Evolutionary conservation across 805 yeast genomes (phyloP).

Genomic region (Debaryomyces hansenii): DNA sequence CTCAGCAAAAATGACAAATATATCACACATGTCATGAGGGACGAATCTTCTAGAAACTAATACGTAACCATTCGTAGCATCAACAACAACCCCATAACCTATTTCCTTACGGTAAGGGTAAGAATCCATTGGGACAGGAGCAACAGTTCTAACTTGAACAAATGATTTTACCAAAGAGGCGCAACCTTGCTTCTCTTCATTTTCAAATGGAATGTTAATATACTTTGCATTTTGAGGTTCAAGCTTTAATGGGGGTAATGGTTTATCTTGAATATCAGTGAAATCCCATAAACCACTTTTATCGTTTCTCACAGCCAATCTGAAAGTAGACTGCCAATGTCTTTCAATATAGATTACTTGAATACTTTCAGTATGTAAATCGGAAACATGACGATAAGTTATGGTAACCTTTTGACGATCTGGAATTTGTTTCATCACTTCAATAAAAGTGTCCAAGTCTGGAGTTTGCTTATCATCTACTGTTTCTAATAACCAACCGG

Average conservation of each 20-base stretch:
- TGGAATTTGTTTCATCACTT: slow-evolving; percentile 75
- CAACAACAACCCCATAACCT: slow-evolving; percentile 79
- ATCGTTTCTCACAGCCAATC: slow-evolving; percentile 64
- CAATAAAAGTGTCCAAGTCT: slow-evolving; percentile 72
- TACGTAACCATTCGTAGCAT: slow-evolving; percentile 76
- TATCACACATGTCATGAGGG: slow-evolving; percentile 81
- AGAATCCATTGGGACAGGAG: slow-evolving; percentile 77
- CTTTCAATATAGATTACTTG: slow-evolving; percentile 74
- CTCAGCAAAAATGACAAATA: slow-evolving; percentile 79
- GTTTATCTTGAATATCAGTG: slow-evolving; percentile 53
- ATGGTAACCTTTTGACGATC: slow-evolving; percentile 72
- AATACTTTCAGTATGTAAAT: slow-evolving; percentile 70
- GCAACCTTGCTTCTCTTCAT: slow-evolving; percentile 42
- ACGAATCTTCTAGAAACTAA: slow-evolving; percentile 75
- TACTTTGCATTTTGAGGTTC: slow-evolving; percentile 66
- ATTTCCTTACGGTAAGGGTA: slow-evolving; percentile 59
- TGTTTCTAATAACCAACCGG: slow-evolving; percentile 81
- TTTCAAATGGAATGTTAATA: slow-evolving; percentile 65
- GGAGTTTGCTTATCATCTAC: slow-evolving; percentile 74
- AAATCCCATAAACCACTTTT: slow-evolving; percentile 58
- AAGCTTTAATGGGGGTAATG: slow-evolving; percentile 54
- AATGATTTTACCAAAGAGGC: slow-evolving; percentile 63
- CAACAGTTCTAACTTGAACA: slow-evolving; percentile 63
- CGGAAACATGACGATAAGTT: slow-evolving; percentile 74
- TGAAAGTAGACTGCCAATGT: slow-evolving; percentile 77